These are phyloP conservation scores for Lablab purpureus DNA, from an alignment of 306 rosid genomes.

Conservation along the genomic window DNA sequence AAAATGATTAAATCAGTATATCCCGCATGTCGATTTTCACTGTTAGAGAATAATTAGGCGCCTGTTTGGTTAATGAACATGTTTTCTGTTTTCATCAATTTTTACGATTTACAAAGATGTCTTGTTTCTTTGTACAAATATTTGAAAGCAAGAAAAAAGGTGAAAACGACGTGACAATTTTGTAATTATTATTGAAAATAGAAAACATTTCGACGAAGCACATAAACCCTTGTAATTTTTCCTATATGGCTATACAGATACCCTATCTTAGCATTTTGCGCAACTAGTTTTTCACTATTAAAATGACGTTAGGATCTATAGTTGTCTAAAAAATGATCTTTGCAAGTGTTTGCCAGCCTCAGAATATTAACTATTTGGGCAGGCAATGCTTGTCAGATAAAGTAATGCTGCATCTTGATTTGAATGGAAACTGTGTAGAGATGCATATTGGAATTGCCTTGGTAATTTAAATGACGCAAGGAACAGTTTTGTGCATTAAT, in stretches of 20 bases:
- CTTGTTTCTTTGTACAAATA: background rate
- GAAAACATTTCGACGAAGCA: background rate
- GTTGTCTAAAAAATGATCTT: constrained; percentile 1
- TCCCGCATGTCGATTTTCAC: background rate
- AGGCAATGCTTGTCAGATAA: constrained; percentile 19
- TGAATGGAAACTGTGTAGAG: constrained; percentile 1
- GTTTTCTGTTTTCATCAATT: background rate
- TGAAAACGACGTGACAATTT: background rate
- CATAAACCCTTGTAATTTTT: background rate
- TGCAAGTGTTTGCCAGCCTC: constrained; percentile 32
- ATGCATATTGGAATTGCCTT: background rate
- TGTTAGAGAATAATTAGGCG: constrained; percentile 2
- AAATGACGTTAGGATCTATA: constrained; percentile 21
- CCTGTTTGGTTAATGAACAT: background rate
- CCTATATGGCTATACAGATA: background rate
- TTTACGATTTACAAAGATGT: background rate
- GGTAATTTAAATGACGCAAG: constrained; percentile 23
- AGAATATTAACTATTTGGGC: constrained; percentile 21
- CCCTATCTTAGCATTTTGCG: constrained; percentile 1
- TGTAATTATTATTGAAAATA: background rate
- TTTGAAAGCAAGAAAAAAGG: background rate
- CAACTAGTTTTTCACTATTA: background rate
- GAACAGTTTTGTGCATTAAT: constrained; percentile 15
- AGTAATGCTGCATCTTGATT: constrained; percentile 2
- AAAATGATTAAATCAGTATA: background rate